Conservation (phyloP, 2,329 filamentous ascomycete genomes). For the Didymella pinodella region DNA sequence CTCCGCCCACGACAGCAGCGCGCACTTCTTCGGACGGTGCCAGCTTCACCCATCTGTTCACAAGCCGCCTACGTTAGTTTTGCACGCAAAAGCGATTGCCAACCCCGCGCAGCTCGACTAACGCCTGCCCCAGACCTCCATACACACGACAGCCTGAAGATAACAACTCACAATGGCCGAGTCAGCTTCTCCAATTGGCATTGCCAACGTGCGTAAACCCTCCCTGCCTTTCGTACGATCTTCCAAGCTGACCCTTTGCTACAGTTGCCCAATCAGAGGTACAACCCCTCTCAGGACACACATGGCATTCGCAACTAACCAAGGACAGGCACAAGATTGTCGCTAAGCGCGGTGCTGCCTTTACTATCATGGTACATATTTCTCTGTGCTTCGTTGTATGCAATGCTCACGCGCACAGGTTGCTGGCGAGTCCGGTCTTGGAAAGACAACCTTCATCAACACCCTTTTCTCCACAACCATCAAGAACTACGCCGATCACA, state of each 20-base stretch:
- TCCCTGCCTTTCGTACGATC: conserved; percentile 3
- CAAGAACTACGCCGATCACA: conserved; percentile 99
- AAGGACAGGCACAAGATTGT: conserved; percentile 72
- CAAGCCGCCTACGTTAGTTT: conserved; percentile 15
- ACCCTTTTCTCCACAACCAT: conserved; percentile 99
- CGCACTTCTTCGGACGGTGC: conserved; percentile 12
- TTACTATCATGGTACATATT: conserved; percentile 92
- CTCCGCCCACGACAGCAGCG: conserved; percentile 15
- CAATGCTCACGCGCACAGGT: conserved; percentile 64
- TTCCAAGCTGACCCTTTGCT: conserved; percentile 45
- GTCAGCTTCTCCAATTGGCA: conserved; percentile 73
- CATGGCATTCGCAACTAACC: conserved; percentile 43
- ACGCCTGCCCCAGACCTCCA: conserved; percentile 32
- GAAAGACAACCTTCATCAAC: conserved; percentile 99
- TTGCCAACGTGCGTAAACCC: conserved; percentile 70
- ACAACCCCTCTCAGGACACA: conserved; percentile 41
- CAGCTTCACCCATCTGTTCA: conserved; percentile 4
- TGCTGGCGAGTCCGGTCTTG: conserved; percentile 96
- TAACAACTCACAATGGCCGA: conserved; percentile 63
- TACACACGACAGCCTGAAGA: conserved; percentile 31
- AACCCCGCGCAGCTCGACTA: conserved; percentile 21
- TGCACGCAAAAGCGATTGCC: not conserved
- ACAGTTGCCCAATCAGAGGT: conserved; percentile 74
- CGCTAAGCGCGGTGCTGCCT: conserved; percentile 88
- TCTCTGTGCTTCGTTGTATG: not conserved